Conservation (phyloP, 2,329 filamentous ascomycete genomes). For the Neopestalotiopsis rosae region DNA sequence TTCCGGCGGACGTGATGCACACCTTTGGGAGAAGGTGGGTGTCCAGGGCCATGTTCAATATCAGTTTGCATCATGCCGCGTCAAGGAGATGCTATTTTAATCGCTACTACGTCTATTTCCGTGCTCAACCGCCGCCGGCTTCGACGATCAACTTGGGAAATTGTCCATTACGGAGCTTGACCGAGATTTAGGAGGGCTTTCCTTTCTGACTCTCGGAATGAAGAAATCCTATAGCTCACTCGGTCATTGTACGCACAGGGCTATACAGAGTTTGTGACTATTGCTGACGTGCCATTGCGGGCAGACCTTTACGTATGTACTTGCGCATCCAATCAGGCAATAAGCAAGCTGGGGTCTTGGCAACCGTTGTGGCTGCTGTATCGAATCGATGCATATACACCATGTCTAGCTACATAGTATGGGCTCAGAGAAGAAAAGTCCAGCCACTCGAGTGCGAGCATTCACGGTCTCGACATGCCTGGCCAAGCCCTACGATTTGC, state of each 20-base stretch:
- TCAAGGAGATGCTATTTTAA: slow-evolving; percentile 31
- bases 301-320: slow-evolving; percentile 4
- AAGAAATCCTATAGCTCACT: not conserved
- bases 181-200: not conserved
- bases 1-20: not conserved
- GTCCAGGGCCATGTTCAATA: slow-evolving; percentile 28
- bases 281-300: slow-evolving; percentile 14
- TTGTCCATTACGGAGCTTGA: not conserved
- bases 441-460: not conserved
- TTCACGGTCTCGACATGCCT: not conserved
- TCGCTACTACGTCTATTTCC: slow-evolving; percentile 20
- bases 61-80: slow-evolving; percentile 33
- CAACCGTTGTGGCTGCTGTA: slow-evolving; percentile 4
- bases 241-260: not conserved
- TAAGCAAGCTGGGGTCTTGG: slow-evolving; percentile 2
- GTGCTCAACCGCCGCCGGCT: slow-evolving; percentile 15
- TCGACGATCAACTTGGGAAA: slow-evolving; percentile 6
- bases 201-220: slow-evolving; percentile 7
- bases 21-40: slow-evolving; percentile 13
- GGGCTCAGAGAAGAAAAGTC: not conserved
- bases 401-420: not conserved
- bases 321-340: slow-evolving; percentile 14
- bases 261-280: slow-evolving; percentile 8
- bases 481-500: slow-evolving; percentile 3
- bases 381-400: not conserved